Evolutionary conservation across 306 rosid species (phyloP), one percentile per base, ranked within the genome.

Genomic region (Castanea sativa): DNA sequence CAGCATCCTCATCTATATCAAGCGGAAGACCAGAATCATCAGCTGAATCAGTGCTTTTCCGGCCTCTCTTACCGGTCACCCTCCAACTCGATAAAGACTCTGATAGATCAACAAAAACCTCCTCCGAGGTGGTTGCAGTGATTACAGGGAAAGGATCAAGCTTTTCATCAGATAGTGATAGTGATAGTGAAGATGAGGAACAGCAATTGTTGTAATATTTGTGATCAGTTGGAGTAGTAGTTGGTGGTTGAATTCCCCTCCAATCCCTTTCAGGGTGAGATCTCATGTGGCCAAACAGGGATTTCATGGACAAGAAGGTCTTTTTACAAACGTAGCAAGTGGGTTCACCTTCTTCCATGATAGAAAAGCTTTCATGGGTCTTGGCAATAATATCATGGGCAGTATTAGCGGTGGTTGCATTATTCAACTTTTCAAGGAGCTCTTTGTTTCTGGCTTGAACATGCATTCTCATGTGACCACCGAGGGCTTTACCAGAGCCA

Each of bases 391-490:
- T 10, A 32, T 4, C 10, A 3, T 14, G 3, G 3, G n/a, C 2
- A 67, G 3, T 10, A 5, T 4, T 41, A 29, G 16, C 6, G 20
- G 59, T 11, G 30, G 15, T 10, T 20, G 5, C 21, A 21, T 63
- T 45, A 19, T 38, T 19, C 41, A 55, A 16, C 41, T 18, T 49
- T 16, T 64, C 19, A n/a, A 67, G 72, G 52, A 67, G 72, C 15
- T 67, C 51, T 23, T 67, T 67, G 21, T 67, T 18, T 67, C 15
- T 59, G 20, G 68, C 55, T 1, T 52, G 23, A 20, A 52, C 30
- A 73, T 89, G 92, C 76, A 87, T 82, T 78, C 88, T 85, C 85
- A 60, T 83, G 80, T 89, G 92, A 41, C 92, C 92, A 25, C 86
- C 92, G 1, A 87, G 81, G 10, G 92, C 89, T 71, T 86, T 89